Evolutionary conservation across 2,329 filamentous ascomycete species (phyloP).

Genomic region (Aspergillus flavus): DNA sequence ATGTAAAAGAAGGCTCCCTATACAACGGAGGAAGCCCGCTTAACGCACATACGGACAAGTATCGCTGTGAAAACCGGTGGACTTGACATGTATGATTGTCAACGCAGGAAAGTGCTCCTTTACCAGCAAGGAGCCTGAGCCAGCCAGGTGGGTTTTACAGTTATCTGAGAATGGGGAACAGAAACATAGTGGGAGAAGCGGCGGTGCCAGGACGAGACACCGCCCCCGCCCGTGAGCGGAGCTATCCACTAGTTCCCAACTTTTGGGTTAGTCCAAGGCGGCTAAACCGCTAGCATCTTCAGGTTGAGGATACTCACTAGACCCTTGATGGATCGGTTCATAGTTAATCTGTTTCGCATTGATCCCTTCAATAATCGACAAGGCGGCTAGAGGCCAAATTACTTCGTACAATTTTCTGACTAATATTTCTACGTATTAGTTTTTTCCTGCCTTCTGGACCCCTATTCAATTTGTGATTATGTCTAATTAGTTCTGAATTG

Average conservation of each 20-base stretch:
- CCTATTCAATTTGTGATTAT: neutral
- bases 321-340: neutral
- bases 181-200: constrained; percentile 3
- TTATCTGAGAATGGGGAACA: constrained; percentile 10
- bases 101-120: constrained; percentile 14
- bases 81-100: neutral
- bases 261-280: neutral
- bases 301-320: neutral
- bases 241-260: neutral
- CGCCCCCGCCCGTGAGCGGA: constrained; percentile 9
- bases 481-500: neutral
- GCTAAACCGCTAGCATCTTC: neutral
- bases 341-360: neutral
- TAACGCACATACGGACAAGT: neutral
- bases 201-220: constrained; percentile 13
- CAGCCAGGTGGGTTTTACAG: constrained; percentile 18
- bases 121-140: constrained; percentile 28
- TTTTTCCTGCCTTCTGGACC: neutral
- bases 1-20: constrained; percentile 1
- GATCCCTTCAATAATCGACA: neutral
- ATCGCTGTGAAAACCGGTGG: neutral
- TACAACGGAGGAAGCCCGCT: neutral
- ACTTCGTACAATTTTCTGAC: neutral
- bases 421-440: neutral
- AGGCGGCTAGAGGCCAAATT: neutral